A percentile compares a stretch with the other conserved stretches of the same genome.
Evolutionary conservation across 2,329 filamentous ascomycete genomes (phyloP).

Genomic region (Aspergillus sp.): DNA sequence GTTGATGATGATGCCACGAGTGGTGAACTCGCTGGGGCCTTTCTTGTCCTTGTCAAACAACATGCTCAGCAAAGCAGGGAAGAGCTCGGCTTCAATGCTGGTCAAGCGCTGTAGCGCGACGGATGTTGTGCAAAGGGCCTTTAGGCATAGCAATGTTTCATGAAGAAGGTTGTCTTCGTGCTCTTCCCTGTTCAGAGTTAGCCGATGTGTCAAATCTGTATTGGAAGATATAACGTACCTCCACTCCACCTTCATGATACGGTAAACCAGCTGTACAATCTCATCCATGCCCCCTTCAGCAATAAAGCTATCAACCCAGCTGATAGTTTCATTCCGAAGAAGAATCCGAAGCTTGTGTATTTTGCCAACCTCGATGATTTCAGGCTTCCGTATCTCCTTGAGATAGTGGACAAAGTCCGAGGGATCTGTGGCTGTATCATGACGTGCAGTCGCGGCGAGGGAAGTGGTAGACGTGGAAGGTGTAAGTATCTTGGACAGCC

Average conservation of each 20-base stretch:
- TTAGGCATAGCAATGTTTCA: conserved; percentile 89
- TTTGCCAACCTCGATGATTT: conserved; percentile 89
- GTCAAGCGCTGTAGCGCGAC: conserved; percentile 81
- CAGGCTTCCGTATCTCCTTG: conserved; percentile 77
- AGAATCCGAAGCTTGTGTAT: conserved; percentile 89
- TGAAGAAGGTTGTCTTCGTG: conserved; percentile 93
- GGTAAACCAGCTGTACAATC: conserved; percentile 80
- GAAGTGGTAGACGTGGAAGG: conserved; percentile 59
- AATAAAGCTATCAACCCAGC: conserved; percentile 94
- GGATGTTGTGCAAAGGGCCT: conserved; percentile 90
- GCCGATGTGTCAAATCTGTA: conserved; percentile 5
- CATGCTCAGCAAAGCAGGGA: conserved; percentile 84
- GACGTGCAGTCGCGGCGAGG: conserved; percentile 66
- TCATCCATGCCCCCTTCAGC: conserved; percentile 89
- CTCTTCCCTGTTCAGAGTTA: conserved; percentile 70
- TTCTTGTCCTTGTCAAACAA: conserved; percentile 98
- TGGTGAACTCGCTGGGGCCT: conserved; percentile 94
- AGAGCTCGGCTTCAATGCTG: conserved; percentile 77
- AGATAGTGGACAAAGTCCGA: conserved; percentile 87
- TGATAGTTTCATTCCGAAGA: conserved; percentile 90
- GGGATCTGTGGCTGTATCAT: conserved; percentile 74
- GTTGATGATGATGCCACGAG: conserved; percentile 85
- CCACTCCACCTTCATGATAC: conserved; percentile 97
- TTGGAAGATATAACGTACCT: conserved; percentile 61
- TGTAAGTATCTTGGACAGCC: conserved; percentile 61